Percentiles rank a stretch among this genome's conserved stretches.
Conservation (phyloP, 2,329 filamentous ascomycete species). For the Orbilia oligospora region DNA sequence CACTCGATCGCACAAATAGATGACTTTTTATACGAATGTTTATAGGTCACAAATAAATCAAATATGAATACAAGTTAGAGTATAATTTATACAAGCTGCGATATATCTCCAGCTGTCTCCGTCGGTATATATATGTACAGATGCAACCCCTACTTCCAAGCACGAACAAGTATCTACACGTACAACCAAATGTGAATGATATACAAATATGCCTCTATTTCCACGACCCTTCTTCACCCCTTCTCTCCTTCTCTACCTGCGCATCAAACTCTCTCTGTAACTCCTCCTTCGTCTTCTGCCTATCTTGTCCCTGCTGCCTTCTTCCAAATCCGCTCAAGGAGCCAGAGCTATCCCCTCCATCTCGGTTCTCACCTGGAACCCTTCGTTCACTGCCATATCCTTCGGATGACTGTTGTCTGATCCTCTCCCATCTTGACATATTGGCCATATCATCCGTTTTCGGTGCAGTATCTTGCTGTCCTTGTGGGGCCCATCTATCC, state of each 20-base stretch:
- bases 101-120: slow-evolving; percentile 2
- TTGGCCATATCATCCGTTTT: slow-evolving; percentile 22
- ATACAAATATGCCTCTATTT: slow-evolving; percentile 31
- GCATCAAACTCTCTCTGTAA: slow-evolving; percentile 71
- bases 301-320: slow-evolving; percentile 65
- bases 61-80: not conserved
- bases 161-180: slow-evolving; percentile 8
- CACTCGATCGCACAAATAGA: no score
- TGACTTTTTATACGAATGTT: no score
- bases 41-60: no score
- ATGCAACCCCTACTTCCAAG: not conserved
- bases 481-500: slow-evolving; percentile 52
- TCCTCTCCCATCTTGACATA: slow-evolving; percentile 44
- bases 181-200: slow-evolving; percentile 12
- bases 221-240: slow-evolving; percentile 65
- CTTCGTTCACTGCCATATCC: slow-evolving; percentile 41
- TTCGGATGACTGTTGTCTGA: slow-evolving; percentile 43
- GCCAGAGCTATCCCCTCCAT: slow-evolving; percentile 66
- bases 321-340: slow-evolving; percentile 48
- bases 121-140: slow-evolving; percentile 8
- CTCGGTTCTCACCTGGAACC: slow-evolving; percentile 30
- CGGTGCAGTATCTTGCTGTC: slow-evolving; percentile 28
- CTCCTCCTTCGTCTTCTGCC: slow-evolving; percentile 68
- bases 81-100: slow-evolving; percentile 18
- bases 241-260: slow-evolving; percentile 70